These are phyloP conservation scores for Ustilago cynodontis DNA, from an alignment of 1,284 basidiomycete genomes.

Conservation along the genomic window DNA sequence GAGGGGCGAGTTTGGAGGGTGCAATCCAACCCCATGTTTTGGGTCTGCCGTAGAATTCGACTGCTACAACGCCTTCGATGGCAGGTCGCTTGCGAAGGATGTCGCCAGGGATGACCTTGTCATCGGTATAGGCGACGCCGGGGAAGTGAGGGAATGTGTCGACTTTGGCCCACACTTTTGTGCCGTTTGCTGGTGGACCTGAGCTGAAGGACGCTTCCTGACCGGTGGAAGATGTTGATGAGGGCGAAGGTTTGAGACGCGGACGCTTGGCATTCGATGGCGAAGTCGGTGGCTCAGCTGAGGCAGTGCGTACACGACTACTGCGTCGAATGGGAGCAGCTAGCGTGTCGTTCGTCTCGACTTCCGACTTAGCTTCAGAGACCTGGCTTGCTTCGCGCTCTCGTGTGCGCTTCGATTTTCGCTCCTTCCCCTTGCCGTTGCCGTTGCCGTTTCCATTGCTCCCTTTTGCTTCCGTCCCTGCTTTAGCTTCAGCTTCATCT, in stretches of 20 bases:
- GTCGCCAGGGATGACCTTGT: constrained; percentile 1
- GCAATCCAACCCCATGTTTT: constrained; percentile 29
- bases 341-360: neutral
- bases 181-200: constrained; percentile 18
- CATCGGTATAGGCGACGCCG: constrained; percentile 16
- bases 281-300: constrained; percentile 15
- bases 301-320: constrained; percentile 12
- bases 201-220: constrained; percentile 2
- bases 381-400: constrained; percentile 12
- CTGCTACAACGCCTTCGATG: constrained; percentile 12
- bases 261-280: constrained; percentile 12
- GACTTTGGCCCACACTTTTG: constrained; percentile 50
- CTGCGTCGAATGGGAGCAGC: constrained; percentile 21
- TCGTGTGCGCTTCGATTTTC: constrained; percentile 16
- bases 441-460: too few relatives aligned
- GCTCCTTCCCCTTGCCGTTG: neutral
- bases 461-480: too few relatives aligned
- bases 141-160: constrained; percentile 40
- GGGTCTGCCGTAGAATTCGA: constrained; percentile 32
- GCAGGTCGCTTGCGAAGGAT: constrained; percentile 3
- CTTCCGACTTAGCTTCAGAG: constrained; percentile 4
- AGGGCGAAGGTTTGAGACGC: neutral
- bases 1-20: constrained; percentile 8
- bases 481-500: neutral
- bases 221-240: neutral